Evolutionary conservation across 371 early-diverging fungal species (phyloP), one percentile per base, ranked within the genome.

Genomic region (Enterospora canceri): DNA sequence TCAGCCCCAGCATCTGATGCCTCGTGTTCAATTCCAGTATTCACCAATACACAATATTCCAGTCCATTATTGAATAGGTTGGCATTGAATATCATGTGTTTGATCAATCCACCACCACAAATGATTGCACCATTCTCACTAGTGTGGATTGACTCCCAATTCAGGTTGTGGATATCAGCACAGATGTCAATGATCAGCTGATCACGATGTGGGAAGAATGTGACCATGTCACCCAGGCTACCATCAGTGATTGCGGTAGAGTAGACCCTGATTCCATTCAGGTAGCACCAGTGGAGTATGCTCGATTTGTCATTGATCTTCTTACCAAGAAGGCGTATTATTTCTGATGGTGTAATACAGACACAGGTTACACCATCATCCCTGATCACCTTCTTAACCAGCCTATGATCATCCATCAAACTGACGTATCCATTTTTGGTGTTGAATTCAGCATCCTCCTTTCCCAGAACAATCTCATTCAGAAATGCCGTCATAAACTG

Each of bases 51-150:
- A 8, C 95, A 90, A 76, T 86, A 93, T 74, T 98, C 94, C 2
- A 96, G 89, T 26, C 99, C 99, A 78, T 98, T 94, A 65, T 95
- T 85, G 85, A 87, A 79, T 46, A 98, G 82, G 78, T 97, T 97
- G 31, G 97, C 97, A 76, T 98, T 98, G 77, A 93, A 90, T 70
- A 96, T 94, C 77, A 96, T 97, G 80, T 98, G 99, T 81, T 98
- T 98, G 65, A 95, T 83, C 16, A 96, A 82, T 18, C 97, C 97
- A 68, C 94, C 92, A n/a, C 97, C 97, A 30, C 96, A 82, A 67
- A 97, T 91, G 46, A 98, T 89, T 73, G 91, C 86, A 24, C 97
- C 96, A 0, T 96, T 93, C n/a, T 40, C 40, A 12, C n/a, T n/a
- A 40, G 8, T 40, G 8, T n/a, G 12, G 0, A 95, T 88, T 0